Evolutionary conservation across 1,284 basidiomycete species (phyloP).

Genomic region (Heterobasidion parviporum): DNA sequence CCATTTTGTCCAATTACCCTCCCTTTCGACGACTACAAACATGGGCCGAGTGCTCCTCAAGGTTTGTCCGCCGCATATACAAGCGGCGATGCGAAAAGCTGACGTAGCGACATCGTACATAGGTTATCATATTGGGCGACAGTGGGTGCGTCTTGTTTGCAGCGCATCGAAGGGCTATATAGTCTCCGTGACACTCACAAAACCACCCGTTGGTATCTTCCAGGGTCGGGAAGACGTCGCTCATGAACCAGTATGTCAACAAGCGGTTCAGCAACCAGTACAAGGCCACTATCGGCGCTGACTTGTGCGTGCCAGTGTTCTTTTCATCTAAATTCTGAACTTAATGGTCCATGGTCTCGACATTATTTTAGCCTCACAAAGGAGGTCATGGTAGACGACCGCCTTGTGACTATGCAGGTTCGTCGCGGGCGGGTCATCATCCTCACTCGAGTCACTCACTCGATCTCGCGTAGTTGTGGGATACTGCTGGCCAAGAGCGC

Average conservation of each 20-base stretch:
- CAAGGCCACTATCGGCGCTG: conserved; percentile 93
- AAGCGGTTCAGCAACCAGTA: conserved; percentile 99
- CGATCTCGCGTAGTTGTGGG: conserved; percentile 74
- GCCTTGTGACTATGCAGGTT: conserved; percentile 98
- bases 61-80: conserved; percentile 36
- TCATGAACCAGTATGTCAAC: conserved; percentile 99
- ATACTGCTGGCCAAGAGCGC: conserved; percentile 92
- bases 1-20: conserved; percentile 5
- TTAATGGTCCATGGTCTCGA: conserved; percentile 12
- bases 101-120: conserved; percentile 10
- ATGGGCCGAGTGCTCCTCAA: conserved; percentile 94
- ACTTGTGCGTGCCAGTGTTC: conserved; percentile 55
- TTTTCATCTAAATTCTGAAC: conserved; percentile 1
- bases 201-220: conserved; percentile 4
- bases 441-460: conserved; percentile 6
- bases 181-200: not conserved
- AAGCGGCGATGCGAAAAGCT: conserved; percentile 2
- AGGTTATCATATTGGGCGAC: conserved; percentile 98
- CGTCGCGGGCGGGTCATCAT: conserved; percentile 15
- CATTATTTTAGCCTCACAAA: conserved; percentile 77
- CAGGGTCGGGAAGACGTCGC: conserved; percentile 98
- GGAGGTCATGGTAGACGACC: conserved; percentile 98
- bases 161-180: not conserved
- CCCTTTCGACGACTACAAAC: conserved; percentile 9
- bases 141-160: conserved; percentile 67